Base-by-base conservation (phyloP, 1,284 basidiomycete genomes). In the Melampsora abietis-canadensis region DNA sequence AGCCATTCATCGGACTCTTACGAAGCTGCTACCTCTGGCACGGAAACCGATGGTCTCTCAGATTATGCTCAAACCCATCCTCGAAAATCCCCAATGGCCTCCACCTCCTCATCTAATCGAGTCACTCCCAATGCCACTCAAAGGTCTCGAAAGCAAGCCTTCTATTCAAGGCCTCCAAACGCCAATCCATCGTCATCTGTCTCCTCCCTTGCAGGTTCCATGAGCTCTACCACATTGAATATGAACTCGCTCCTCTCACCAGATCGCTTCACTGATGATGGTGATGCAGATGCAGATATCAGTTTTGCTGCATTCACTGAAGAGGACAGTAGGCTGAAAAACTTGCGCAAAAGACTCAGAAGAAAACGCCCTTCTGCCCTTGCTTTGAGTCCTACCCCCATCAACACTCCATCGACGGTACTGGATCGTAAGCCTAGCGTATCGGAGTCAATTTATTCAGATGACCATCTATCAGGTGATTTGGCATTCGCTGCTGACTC, bases 401-500 rank as follows among this genome's bases (percentile, higher is more conserved):
- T 57, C 24, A 40, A 21, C 51, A 37, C 10, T 0, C n/a, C 37
- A n/a, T 65, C 63, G 37, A 37, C 68, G 17, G 61, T 48, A n/a
- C 7, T 54, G 37, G 37, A 34, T 19, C 61, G 61, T 10, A 54
- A 47, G 54, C 24, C 61, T 31, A 72, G 60, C 51, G 37, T 54
- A 5, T 7, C 31, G n/a, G 46, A n/a, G 19, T 72, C 69, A 27
- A 27, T 17, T n/a, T 34, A 37, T 64, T n/a, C 40, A n/a, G 27
- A 48, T 21, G 19, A 54, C 48, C 64, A 67, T 31, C 21, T 30
- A 27, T 51, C 51, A 7, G 72, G 65, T 30, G 27, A 67, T n/a
- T 51, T 75, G 15, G 72, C 72, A 14, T 75, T 75, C 27, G 72
- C 72, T 34, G 72, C 40, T 21, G 72, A 75, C n/a, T 75, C 72